These are phyloP conservation scores for Lithospermum erythrorhizon DNA, from an alignment of 257 asterid species.

Conservation along the genomic window DNA sequence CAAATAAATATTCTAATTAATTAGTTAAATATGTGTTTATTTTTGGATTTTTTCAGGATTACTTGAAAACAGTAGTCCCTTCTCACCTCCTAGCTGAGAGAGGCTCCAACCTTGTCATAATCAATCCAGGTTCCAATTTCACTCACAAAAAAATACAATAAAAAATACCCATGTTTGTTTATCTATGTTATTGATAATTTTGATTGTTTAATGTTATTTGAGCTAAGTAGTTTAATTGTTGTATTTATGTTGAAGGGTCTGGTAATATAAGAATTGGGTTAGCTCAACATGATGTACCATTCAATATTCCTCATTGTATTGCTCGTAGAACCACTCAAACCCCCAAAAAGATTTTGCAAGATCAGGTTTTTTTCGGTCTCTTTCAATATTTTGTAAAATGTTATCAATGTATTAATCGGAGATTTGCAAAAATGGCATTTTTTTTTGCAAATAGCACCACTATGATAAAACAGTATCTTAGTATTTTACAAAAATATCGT, in stretches of 20 bases:
- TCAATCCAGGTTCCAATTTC: slow-evolving; percentile 67
- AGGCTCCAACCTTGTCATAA: slow-evolving; percentile 88
- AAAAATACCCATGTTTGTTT: no score
- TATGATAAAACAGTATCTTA: no score
- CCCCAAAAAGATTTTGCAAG: slow-evolving; percentile 66
- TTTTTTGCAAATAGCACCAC: background rate
- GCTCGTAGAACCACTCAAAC: slow-evolving; percentile 64
- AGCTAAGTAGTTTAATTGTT: no score
- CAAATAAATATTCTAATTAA: no score
- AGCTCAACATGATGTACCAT: slow-evolving; percentile 72
- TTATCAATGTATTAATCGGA: no score
- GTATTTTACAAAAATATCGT: no score
- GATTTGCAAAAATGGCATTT: no score
- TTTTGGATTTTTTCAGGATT: slow-evolving; percentile 37
- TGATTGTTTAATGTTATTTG: no score
- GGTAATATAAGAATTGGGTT: slow-evolving; percentile 78
- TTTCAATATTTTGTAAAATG: background rate
- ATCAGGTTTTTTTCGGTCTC: slow-evolving; percentile 40
- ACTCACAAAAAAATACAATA: no score
- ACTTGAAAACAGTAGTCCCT: slow-evolving; percentile 68
- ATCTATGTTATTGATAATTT: no score
- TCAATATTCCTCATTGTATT: slow-evolving; percentile 75
- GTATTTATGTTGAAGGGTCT: slow-evolving; percentile 25
- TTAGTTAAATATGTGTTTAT: no score
- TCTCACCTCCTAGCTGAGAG: slow-evolving; percentile 85